These are phyloP conservation scores for Neodidymelliopsis sp. DNA, from an alignment of 2,329 filamentous ascomycete species.

Conservation along the genomic window DNA sequence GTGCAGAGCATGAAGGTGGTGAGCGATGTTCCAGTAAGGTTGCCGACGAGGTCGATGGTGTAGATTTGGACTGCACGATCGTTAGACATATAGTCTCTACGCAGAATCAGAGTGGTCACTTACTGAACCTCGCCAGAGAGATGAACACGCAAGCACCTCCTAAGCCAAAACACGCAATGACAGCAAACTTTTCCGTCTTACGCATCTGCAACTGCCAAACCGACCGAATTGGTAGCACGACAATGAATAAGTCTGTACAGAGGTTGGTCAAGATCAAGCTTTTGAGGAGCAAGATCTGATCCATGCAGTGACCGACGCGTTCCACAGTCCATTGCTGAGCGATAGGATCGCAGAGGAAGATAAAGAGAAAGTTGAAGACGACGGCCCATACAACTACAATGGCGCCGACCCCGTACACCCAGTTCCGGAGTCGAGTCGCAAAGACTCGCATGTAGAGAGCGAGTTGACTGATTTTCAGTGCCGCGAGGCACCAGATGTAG, in stretches of 20 bases:
- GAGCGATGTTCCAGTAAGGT: conserved; percentile 31
- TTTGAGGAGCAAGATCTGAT: conserved; percentile 31
- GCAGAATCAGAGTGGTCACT: neutral
- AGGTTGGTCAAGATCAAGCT: conserved; percentile 29
- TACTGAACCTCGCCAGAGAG: conserved; percentile 30
- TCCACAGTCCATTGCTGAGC: conserved; percentile 32
- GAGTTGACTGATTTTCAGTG: conserved; percentile 31
- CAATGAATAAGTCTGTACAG: conserved; percentile 27
- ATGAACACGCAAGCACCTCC: conserved; percentile 28
- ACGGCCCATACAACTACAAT: conserved; percentile 30
- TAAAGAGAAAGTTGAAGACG: conserved; percentile 32
- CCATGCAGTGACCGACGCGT: conserved; percentile 32
- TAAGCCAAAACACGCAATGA: conserved; percentile 30
- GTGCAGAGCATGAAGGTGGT: conserved; percentile 35
- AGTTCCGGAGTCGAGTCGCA: conserved; percentile 16
- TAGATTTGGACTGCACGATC: conserved; percentile 18
- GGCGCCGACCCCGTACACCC: conserved; percentile 24
- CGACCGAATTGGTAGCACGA: conserved; percentile 22
- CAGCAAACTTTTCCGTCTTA: conserved; percentile 33
- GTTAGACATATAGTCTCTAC: neutral
- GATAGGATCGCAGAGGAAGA: conserved; percentile 34
- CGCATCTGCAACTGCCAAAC: conserved; percentile 34
- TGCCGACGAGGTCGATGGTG: conserved; percentile 25
- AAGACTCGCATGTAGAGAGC: conserved; percentile 31
- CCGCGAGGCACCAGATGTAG: conserved; percentile 31